A percentile compares a stretch with the other conserved stretches of the same genome.
These are phyloP conservation scores for Pseudogymnoascus sp. DNA, from an alignment of 2,329 filamentous ascomycete genomes.

Conservation along the genomic window DNA sequence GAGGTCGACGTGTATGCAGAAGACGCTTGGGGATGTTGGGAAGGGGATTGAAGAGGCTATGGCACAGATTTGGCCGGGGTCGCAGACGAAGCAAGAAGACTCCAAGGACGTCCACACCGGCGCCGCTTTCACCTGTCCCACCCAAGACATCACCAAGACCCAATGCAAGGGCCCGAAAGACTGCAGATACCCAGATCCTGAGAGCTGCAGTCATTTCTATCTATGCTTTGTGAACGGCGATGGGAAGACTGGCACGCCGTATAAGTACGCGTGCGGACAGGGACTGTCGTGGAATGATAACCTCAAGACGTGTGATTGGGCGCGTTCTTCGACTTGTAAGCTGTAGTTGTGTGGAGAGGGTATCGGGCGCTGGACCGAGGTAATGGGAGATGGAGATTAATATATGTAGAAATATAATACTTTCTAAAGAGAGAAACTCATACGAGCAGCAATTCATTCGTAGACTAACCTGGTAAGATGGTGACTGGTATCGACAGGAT, in stretches of 20 bases:
- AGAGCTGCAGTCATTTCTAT: neutral
- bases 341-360: neutral
- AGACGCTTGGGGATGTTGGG: neutral
- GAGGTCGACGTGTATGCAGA: neutral
- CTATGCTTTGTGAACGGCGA: neutral
- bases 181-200: neutral
- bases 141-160: neutral
- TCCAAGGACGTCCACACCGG: neutral
- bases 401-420: neutral
- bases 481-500: neutral
- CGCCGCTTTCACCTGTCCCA: neutral
- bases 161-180: neutral
- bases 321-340: neutral
- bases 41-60: neutral
- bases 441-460: neutral
- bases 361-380: neutral
- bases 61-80: neutral
- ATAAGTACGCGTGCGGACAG: neutral
- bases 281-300: neutral
- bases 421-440: neutral
- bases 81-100: neutral
- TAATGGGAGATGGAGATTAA: neutral
- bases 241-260: neutral
- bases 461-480: too few relatives aligned
- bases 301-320: neutral